Evolutionary conservation across 164 flowering plant species (phyloP).

Genomic region (Vitis amurensis): DNA sequence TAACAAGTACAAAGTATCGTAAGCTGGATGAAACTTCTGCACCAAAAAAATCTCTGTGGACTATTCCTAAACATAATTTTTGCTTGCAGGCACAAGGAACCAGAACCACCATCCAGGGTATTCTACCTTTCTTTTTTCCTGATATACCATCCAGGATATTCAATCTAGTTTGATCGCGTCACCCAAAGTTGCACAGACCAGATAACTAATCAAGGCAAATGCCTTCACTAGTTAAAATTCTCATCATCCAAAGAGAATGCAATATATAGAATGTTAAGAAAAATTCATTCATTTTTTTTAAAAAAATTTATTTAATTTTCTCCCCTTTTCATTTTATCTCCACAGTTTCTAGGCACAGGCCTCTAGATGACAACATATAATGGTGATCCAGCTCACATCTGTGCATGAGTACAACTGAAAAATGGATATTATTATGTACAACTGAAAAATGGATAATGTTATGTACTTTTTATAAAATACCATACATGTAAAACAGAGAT

Average conservation of each 20-base stretch:
- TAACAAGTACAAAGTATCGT: conserved; percentile 5
- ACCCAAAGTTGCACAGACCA: not conserved
- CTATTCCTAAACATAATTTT: not conserved
- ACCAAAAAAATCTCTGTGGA: no score
- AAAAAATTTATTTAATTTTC: no score
- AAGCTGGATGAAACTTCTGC: conserved; percentile 1
- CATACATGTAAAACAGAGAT: not conserved
- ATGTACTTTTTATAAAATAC: not conserved
- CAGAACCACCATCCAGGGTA: no score
- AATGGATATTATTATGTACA: not conserved
- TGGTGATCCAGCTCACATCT: not conserved
- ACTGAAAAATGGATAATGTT: not conserved
- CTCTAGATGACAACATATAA: not conserved
- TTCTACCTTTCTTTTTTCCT: no score
- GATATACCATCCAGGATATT: no score
- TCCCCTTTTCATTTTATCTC: not conserved
- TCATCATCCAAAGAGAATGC: not conserved
- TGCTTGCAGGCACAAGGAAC: not conserved
- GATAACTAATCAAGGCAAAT: no score
- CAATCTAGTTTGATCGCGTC: not conserved
- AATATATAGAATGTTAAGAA: not conserved
- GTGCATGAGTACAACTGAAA: not conserved
- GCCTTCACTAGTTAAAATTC: not conserved
- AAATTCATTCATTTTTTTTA: not conserved
- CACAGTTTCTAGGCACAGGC: not conserved